phyloP scores from a whole-genome alignment of 805 yeast species.

The Wickerhamiella qilinensis region DNA sequence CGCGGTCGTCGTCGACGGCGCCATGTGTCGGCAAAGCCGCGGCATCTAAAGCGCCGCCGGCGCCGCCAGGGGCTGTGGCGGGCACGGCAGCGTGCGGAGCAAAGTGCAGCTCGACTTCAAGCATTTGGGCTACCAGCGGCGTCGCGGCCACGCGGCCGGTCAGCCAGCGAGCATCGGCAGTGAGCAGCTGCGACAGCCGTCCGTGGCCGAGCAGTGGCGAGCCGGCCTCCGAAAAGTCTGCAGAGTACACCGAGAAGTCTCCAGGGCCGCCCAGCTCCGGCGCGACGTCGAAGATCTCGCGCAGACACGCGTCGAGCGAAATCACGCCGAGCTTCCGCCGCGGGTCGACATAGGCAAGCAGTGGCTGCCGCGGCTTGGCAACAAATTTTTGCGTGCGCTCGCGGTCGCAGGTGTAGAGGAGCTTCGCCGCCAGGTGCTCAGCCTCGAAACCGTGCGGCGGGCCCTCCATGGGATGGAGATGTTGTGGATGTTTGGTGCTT shows the following conservation, averaged over 20 bases:
- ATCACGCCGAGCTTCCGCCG: slow-evolving; percentile 18
- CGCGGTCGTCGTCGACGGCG: no score
- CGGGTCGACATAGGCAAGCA: slow-evolving; percentile 13
- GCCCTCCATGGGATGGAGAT: background rate
- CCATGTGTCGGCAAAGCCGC: no score
- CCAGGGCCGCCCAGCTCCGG: slow-evolving; percentile 21
- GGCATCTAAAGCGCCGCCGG: no score
- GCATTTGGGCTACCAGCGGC: background rate
- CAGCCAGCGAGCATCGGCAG: background rate
- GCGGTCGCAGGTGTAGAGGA: slow-evolving; percentile 24
- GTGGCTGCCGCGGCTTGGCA: slow-evolving; percentile 17
- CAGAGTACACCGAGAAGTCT: slow-evolving; percentile 26
- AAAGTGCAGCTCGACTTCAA: background rate
- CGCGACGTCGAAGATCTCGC: slow-evolving; percentile 20
- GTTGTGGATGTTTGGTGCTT: no score
- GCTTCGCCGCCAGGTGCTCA: slow-evolving; percentile 18
- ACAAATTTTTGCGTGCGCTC: slow-evolving; percentile 20
- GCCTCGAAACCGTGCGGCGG: background rate
- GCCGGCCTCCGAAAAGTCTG: slow-evolving; percentile 24
- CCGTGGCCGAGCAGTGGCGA: slow-evolving; percentile 28
- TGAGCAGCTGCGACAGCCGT: slow-evolving; percentile 14
- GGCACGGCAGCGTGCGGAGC: background rate
- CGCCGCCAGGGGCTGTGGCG: no score
- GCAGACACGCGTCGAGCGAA: slow-evolving; percentile 20
- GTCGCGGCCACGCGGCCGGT: background rate